phyloP scores from a whole-genome alignment of 2,329 filamentous ascomycete genomes.

The Botrytis byssoidea region DNA sequence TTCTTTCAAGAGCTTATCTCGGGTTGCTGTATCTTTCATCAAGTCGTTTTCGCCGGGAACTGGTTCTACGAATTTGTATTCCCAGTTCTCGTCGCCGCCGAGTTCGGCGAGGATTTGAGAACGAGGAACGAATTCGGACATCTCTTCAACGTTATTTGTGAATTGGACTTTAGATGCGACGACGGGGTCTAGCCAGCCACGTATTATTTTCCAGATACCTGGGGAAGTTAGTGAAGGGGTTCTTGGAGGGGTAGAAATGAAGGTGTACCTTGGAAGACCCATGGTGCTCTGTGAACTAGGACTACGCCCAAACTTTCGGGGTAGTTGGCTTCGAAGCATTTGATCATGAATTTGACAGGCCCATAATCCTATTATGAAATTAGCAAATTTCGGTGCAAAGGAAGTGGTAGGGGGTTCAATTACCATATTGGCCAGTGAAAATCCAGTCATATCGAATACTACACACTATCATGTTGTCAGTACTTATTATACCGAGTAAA shows the following conservation, averaged over 20 bases:
- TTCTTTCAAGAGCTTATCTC: conserved; percentile 61
- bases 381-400: conserved; percentile 21
- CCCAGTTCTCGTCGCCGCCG: conserved; percentile 82
- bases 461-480: conserved; percentile 60
- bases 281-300: conserved; percentile 92
- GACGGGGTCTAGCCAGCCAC: conserved; percentile 94
- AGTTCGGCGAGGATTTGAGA: conserved; percentile 76
- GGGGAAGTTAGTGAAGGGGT: conserved; percentile 22
- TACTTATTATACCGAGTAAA: neutral
- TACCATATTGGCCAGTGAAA: conserved; percentile 92
- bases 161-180: conserved; percentile 94
- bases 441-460: conserved; percentile 93
- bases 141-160: conserved; percentile 75
- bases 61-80: conserved; percentile 80
- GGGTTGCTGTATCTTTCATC: conserved; percentile 65
- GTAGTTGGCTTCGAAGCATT: conserved; percentile 98
- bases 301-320: conserved; percentile 88
- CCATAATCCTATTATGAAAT: conserved; percentile 68
- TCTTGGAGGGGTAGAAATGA: neutral
- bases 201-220: conserved; percentile 96
- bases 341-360: conserved; percentile 98
- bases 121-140: conserved; percentile 72
- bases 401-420: conserved; percentile 29
- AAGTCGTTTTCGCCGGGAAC: conserved; percentile 69
- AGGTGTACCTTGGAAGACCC: conserved; percentile 82